Evolutionary conservation across 1,139 yeast species (phyloP).

Genomic region (Suhomyces bribrorum): DNA sequence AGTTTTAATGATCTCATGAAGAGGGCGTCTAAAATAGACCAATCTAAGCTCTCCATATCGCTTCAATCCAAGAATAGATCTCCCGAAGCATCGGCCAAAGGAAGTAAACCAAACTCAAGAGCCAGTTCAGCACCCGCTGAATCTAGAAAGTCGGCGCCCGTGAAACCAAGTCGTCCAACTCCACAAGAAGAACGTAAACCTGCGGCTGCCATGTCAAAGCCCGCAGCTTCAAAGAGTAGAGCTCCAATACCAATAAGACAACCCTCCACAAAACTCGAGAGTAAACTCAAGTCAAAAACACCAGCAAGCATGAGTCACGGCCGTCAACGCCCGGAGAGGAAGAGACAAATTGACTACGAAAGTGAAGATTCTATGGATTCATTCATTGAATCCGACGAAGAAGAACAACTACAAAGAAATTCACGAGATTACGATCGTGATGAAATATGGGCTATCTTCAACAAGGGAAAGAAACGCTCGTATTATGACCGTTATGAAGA

Average conservation of each 20-base stretch:
- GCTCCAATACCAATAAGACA: constrained; percentile 30
- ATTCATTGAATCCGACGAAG: constrained; percentile 62
- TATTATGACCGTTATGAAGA: constrained; percentile 50
- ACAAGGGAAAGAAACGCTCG: constrained; percentile 57
- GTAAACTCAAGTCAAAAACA: constrained; percentile 24
- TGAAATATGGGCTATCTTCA: constrained; percentile 88
- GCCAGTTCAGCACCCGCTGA: constrained; percentile 9
- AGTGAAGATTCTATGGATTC: constrained; percentile 46
- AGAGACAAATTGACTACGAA: constrained; percentile 14
- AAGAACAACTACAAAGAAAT: constrained; percentile 31
- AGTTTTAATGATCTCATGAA: constrained; percentile 70
- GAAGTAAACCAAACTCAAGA: constrained; percentile 7
- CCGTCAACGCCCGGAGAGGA: constrained; percentile 3
- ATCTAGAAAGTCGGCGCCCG: constrained; percentile 1
- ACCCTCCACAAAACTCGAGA: constrained; percentile 28
- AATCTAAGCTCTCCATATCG: constrained; percentile 39
- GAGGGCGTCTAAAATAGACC: constrained; percentile 61
- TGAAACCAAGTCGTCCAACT: not conserved
- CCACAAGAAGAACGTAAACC: not conserved
- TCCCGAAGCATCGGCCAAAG: constrained; percentile 23
- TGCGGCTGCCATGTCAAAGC: not conserved
- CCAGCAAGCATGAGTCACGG: constrained; percentile 1
- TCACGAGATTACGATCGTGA: constrained; percentile 65
- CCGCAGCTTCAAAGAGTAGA: constrained; percentile 5
- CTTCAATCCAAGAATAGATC: constrained; percentile 36